Evolutionary conservation across 106 monocot species (phyloP).

Genomic region (Hemerocallis citrina): DNA sequence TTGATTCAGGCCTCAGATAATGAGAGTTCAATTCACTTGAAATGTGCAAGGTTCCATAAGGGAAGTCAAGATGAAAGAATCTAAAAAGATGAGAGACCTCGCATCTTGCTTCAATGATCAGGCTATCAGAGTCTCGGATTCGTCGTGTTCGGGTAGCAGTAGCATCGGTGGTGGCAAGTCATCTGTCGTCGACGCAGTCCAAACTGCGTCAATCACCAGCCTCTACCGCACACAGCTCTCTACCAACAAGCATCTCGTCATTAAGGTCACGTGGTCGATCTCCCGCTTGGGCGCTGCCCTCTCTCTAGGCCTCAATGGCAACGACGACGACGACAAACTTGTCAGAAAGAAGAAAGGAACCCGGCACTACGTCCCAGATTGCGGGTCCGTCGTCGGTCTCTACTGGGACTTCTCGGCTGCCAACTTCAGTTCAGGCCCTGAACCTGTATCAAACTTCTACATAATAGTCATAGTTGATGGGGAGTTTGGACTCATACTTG

Average conservation of each 20-base stretch:
- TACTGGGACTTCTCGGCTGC: conserved; percentile 52
- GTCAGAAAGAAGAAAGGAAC: conserved; percentile 29
- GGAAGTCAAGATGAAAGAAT: no score
- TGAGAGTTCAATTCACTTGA: no score
- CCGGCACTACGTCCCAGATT: conserved; percentile 11
- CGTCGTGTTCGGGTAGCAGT: conserved; percentile 20
- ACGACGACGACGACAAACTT: not conserved
- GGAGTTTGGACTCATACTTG: conserved; percentile 32
- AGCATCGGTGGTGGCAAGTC: no score
- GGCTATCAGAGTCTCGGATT: conserved; percentile 32
- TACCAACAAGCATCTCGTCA: conserved; percentile 32
- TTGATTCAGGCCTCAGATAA: no score
- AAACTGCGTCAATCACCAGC: conserved; percentile 27
- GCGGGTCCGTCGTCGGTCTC: conserved; percentile 11
- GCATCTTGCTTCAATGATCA: conserved; percentile 46
- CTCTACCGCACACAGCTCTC: conserved; percentile 30
- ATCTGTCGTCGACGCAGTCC: not conserved
- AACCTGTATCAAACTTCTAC: conserved; percentile 45
- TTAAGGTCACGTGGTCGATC: conserved; percentile 57
- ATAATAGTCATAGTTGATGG: conserved; percentile 22
- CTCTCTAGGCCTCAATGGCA: conserved; percentile 40
- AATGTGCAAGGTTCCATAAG: no score
- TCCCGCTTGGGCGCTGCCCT: conserved; percentile 28
- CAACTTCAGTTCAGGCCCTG: conserved; percentile 25
- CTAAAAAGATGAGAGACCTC: conserved; percentile 38